These are phyloP conservation scores for Fusarium protoensiforme DNA, from an alignment of 2,329 filamentous ascomycete genomes.

Conservation along the genomic window DNA sequence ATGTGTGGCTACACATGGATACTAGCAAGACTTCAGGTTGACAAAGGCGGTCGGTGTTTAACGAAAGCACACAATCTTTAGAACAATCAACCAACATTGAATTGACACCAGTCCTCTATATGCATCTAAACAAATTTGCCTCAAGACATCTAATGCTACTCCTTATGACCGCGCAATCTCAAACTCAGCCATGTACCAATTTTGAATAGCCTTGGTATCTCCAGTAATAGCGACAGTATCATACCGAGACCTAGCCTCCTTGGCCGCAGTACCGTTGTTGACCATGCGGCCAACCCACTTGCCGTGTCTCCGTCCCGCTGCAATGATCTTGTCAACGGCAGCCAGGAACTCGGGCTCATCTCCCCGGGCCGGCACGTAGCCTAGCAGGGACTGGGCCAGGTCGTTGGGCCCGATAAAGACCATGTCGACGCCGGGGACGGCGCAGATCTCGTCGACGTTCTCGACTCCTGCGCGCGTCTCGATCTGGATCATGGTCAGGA, in stretches of 20 bases:
- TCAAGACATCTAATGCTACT: background rate
- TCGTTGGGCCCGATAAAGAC: constrained; percentile 60
- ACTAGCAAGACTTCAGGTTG: background rate
- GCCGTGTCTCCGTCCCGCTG: constrained; percentile 58
- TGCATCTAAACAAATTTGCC: background rate
- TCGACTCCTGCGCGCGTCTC: constrained; percentile 57
- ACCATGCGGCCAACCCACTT: constrained; percentile 63
- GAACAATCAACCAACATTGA: background rate
- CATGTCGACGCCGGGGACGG: constrained; percentile 54
- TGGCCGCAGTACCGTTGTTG: constrained; percentile 55
- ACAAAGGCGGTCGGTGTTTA: background rate
- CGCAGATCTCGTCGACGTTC: constrained; percentile 53
- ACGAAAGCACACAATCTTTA: background rate
- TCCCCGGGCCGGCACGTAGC: constrained; percentile 57
- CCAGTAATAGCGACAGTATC: constrained; percentile 57
- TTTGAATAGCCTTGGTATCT: constrained; percentile 60
- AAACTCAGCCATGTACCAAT: constrained; percentile 58
- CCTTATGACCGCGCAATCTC: constrained; percentile 46
- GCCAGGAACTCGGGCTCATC: constrained; percentile 60
- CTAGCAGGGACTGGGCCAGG: constrained; percentile 51
- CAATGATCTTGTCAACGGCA: constrained; percentile 58
- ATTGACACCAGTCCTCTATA: background rate
- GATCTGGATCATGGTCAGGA: constrained; percentile 58
- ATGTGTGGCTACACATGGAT: background rate
- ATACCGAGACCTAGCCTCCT: constrained; percentile 51